Percentiles rank a stretch among this genome's conserved stretches.
phyloP scores from a whole-genome alignment of 768 basidiomycete species.

The Kwoniella dejecticola region DNA sequence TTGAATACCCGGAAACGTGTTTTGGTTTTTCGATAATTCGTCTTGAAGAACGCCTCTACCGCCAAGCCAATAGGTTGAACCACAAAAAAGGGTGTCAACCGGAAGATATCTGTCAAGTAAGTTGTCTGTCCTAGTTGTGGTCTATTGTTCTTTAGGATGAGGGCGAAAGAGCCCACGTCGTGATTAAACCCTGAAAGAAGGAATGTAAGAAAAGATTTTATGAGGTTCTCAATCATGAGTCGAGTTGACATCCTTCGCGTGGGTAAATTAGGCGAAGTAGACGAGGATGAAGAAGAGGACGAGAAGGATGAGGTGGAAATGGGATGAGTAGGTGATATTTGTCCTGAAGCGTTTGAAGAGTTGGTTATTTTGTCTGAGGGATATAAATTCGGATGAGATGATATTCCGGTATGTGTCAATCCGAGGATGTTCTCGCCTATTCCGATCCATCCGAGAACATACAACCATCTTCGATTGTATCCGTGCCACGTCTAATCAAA shows the following conservation, averaged over 20 bases:
- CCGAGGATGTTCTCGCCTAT: constrained; percentile 45
- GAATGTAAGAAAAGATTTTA: constrained; percentile 48
- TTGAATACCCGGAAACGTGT: background rate
- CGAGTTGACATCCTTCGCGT: constrained; percentile 3
- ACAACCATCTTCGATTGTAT: constrained; percentile 38
- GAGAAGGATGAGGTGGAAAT: constrained; percentile 17
- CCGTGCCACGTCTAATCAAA: constrained; percentile 42
- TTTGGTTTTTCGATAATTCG: constrained; percentile 22
- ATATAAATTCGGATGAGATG: constrained; percentile 21
- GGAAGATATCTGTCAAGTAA: constrained; percentile 11
- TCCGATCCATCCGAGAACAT: constrained; percentile 39
- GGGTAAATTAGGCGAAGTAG: background rate
- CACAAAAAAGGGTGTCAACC: constrained; percentile 41
- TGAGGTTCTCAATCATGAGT: constrained; percentile 29
- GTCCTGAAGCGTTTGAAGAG: constrained; percentile 17
- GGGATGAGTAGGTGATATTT: constrained; percentile 33
- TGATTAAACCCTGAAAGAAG: constrained; percentile 38
- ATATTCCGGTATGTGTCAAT: constrained; percentile 36
- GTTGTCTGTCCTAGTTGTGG: background rate
- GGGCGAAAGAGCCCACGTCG: constrained; percentile 28
- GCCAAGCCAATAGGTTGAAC: constrained; percentile 42
- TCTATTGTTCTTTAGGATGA: constrained; percentile 9
- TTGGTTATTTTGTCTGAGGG: background rate
- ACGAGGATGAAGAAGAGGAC: background rate
- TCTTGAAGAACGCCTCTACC: constrained; percentile 39